Evolutionary conservation across 164 flowering plant genomes (phyloP), one percentile per base, ranked within the genome.

Genomic region (Annona squamosa): DNA sequence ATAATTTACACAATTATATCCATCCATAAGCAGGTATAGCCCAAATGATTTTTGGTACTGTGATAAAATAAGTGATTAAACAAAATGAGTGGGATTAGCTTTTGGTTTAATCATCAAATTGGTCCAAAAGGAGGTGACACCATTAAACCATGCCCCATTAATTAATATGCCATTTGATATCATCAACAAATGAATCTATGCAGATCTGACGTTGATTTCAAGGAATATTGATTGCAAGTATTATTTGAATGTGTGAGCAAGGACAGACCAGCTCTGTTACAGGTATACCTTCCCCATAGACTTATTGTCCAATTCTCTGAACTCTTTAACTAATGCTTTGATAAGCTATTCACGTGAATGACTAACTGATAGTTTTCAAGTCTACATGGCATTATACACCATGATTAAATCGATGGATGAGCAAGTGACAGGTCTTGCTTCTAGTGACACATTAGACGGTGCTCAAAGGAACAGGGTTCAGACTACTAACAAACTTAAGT

Each of bases 151-250:
- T 26, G 37, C 37, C 37, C 37, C 37, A 1, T 26, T 26, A 26
- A 26, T 26, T 26, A 26, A 26, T 26, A 26, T 26, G 37, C 37
- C 37, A 52, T 52, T 10, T 48, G 52, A 4, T 48, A 48, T 4
- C 9, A 4, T 48, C 9, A 48, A 48, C 52, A 48, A 48, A 41
- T 70, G 37, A n/a, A 61, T 67, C 5, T 19, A 46, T 87, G 83
- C 94, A 95, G 99, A 76, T 82, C 85, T 45, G 96, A 89, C 79
- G 78, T 77, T 64, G 93, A 89, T 77, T 95, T 95, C 82, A 89
- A 86, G 80, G 97, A 93, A 52, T 95, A 93, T 78, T 91, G 99
- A 83, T 79, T 89, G 82, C 99, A 91, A 91, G 92, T 93, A n/a
- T 75, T 95, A 65, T 89, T 93, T 79, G 98, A 93, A 74, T 95